These are phyloP conservation scores for Trametes sp. DNA, from an alignment of 1,284 basidiomycete species.

Conservation along the genomic window DNA sequence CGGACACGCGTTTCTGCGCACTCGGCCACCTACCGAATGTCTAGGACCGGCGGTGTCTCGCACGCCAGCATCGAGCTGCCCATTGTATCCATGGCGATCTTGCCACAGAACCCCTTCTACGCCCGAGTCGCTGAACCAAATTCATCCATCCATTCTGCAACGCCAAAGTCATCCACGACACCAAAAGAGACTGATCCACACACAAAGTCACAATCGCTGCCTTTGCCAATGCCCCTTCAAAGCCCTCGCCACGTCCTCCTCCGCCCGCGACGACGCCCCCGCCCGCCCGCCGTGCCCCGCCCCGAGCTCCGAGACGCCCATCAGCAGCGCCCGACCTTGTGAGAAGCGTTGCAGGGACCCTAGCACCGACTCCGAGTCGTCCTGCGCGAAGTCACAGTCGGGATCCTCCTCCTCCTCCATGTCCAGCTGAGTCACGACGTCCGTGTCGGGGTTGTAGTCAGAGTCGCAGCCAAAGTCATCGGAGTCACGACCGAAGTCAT, in stretches of 20 bases:
- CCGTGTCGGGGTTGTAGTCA: background rate
- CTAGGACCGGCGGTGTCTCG: too few relatives aligned
- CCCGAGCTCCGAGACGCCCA: constrained; percentile 33
- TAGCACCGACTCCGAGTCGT: constrained; percentile 16
- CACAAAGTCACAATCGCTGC: constrained; percentile 49
- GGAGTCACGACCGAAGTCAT: background rate
- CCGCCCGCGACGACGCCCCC: constrained; percentile 47
- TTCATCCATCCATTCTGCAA: background rate
- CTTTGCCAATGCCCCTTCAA: constrained; percentile 70
- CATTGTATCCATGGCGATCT: too few relatives aligned
- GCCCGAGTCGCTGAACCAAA: background rate
- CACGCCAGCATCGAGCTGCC: too few relatives aligned
- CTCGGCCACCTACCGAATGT: too few relatives aligned
- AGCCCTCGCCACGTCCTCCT: constrained; percentile 63
- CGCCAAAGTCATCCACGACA: background rate
- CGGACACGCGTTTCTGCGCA: too few relatives aligned
- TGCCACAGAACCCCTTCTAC: too few relatives aligned
- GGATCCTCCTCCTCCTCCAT: constrained; percentile 10
- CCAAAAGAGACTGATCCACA: background rate
- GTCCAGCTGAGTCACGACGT: background rate
- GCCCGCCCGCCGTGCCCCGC: constrained; percentile 2
- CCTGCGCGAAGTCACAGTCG: constrained; percentile 9
- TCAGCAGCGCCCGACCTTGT: constrained; percentile 51
- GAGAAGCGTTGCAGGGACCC: constrained; percentile 39
- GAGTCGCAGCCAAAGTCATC: background rate